Evolutionary conservation across 441 rosid species (phyloP), one percentile per base, ranked within the genome.

Genomic region (Brassica hybrid): DNA sequence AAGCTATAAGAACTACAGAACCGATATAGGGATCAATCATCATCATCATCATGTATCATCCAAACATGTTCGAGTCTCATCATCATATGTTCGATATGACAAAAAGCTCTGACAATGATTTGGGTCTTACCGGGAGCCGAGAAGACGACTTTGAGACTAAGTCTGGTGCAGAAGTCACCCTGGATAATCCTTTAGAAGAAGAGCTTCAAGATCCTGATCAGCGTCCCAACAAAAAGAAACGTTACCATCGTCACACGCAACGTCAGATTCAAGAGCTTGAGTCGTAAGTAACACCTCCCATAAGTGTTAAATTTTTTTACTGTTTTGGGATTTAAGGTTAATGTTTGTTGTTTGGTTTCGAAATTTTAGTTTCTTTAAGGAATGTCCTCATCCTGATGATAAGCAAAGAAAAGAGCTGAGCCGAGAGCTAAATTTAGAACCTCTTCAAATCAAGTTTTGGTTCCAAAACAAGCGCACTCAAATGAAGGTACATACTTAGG

Each of bases 391-490:
- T 69, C 98, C 98, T 0, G 98, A 90, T 67, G 97, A 94, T 67
- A 94, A 94, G 85, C 97, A 94, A 81, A 80, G 98, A 69, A 94
- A 94, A 78, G 94, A 90, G 76, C 86, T 94, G 43, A 80, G 98
- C 69, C 87, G 91, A 2, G 92, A 86, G 75, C 80, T 94, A 77
- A 90, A 85, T 45, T 76, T 94, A 63, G 97, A 91, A 78, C 98
- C 98, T 60, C 80, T 94, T 77, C 98, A 94, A 80, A 83, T 94
- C 72, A 94, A 94, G 73, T 94, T 94, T 84, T 94, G 98, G 97
- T 94, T 91, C 86, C 97, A 93, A 82, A 93, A 93, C 85, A 91
- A 94, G 80, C 97, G 96, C 58, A 94, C 98, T 27, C 98, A 91
- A 81, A 90, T 90, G 91, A 94, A 94, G 98, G 98, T 91, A 83